phyloP scores from a whole-genome alignment of 176 grass and related monocot genomes.

The Luzula sylvatica region DNA sequence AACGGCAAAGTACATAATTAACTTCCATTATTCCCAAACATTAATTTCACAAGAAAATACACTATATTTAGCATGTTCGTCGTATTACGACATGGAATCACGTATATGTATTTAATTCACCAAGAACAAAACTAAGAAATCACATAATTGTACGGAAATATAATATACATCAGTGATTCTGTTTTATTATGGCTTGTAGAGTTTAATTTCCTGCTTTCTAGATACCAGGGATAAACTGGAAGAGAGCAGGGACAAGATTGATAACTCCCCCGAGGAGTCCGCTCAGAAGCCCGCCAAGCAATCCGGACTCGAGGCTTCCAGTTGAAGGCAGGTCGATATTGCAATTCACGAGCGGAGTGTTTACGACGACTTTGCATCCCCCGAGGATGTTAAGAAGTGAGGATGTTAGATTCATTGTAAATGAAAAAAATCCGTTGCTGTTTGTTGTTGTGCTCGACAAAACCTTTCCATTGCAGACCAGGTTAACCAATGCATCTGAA shows the following conservation, averaged over 20 bases:
- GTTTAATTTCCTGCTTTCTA: background rate
- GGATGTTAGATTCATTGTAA: background rate
- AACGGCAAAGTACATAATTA: too few species aligned
- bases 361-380: too few species aligned
- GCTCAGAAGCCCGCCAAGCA: conserved; percentile 15
- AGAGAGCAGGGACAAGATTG: background rate
- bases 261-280: conserved; percentile 2
- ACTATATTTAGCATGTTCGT: too few species aligned
- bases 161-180: too few species aligned
- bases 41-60: too few species aligned
- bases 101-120: too few species aligned
- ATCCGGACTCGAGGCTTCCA: conserved; percentile 28
- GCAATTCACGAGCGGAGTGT: conserved; percentile 19
- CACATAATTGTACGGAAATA: too few species aligned
- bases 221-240: conserved; percentile 17
- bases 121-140: too few species aligned
- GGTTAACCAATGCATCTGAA: conserved; percentile 36
- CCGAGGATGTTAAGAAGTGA: background rate
- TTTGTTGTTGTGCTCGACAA: conserved; percentile 26
- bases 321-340: conserved; percentile 16
- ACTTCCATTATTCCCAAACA: too few species aligned
- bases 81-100: too few species aligned
- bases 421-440: conserved; percentile 22
- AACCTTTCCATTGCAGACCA: conserved; percentile 25
- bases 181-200: too few species aligned